Conservation (phyloP, 371 early-diverging fungal genomes). For the Circinella umbellata region DNA sequence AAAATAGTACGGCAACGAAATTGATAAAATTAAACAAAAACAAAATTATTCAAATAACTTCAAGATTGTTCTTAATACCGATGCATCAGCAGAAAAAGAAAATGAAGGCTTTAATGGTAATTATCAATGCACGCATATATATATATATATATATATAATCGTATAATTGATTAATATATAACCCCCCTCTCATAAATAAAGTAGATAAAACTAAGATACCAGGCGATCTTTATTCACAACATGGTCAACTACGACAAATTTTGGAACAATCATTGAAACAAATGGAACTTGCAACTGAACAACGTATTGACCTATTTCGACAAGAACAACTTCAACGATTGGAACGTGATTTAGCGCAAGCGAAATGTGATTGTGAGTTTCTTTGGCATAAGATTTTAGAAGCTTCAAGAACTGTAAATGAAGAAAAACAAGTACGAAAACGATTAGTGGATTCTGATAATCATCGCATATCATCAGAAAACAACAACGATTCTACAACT, state of each 20-base stretch:
- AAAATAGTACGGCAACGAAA: slow-evolving; percentile 25
- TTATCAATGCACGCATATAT: neutral
- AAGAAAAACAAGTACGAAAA: slow-evolving; percentile 14
- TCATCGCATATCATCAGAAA: neutral
- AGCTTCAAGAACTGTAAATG: slow-evolving; percentile 24
- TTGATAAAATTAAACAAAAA: slow-evolving; percentile 22
- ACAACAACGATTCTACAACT: neutral
- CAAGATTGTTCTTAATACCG: slow-evolving; percentile 28
- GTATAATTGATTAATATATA: too few relatives aligned
- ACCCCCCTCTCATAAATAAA: neutral
- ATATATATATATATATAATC: too few relatives aligned
- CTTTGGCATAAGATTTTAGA: slow-evolving; percentile 41
- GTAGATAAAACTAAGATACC: slow-evolving; percentile 8
- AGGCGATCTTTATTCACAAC: slow-evolving; percentile 27
- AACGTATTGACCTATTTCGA: slow-evolving; percentile 29
- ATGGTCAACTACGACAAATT: slow-evolving; percentile 25
- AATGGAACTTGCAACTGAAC: slow-evolving; percentile 29
- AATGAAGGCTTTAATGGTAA: slow-evolving; percentile 7
- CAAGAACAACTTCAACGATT: slow-evolving; percentile 29
- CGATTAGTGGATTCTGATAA: neutral
- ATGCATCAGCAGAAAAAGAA: slow-evolving; percentile 10
- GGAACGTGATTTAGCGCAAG: slow-evolving; percentile 23
- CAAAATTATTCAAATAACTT: slow-evolving; percentile 32
- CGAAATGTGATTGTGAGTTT: slow-evolving; percentile 28
- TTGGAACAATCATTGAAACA: slow-evolving; percentile 25